Base-by-base conservation (phyloP, 257 asterid species). In the Scutellaria baicalensis region DNA sequence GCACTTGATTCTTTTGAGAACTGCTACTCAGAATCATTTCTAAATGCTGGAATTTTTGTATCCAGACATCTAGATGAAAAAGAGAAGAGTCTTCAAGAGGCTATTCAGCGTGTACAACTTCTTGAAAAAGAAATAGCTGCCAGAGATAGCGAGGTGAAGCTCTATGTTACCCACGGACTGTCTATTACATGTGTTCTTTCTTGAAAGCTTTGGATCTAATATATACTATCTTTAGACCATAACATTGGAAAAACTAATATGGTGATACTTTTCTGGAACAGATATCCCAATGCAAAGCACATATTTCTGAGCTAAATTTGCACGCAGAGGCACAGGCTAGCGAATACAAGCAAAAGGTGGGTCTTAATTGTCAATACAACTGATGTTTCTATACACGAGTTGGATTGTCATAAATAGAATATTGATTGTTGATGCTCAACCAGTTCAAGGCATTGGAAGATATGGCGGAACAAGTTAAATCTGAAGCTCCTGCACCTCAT, bases 281-380 rank as follows among this genome's bases (percentile, higher is more conserved):
- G 99, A 77, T 94, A 44, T 79, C 89, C 66, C 89, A 88, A 69
- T 91, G 96, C 80, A 91, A 88, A 82, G 81, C 84, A 73, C 97
- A 94, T 76, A 94, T 94, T 40, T 79, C 84, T 40, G 99, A 94
- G 81, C 78, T 94, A 54, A 84, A 84, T 80, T 72, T 94, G 86
- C 95, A 94, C 75, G 95, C 99, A 21, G 97, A 91, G 80, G 97
- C 99, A 58, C 99, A 91, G 83, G 97, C 96, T 73, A 72, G 83
- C 31, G 97, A 94, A 81, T 87, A 91, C 82, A 89, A 89, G 86
- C 92, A 94, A 80, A 91, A 89, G 99, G 97, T 94, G 76, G 31
- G 83, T 64, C 20, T 60, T 70, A 11, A 38, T 66, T 43, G 27
- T 59, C 31, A 71, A 58, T 51, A 44, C 48, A 51, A 48, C 14